phyloP scores from a whole-genome alignment of 495 filamentous ascomycete genomes.

The Xylaria venustula region DNA sequence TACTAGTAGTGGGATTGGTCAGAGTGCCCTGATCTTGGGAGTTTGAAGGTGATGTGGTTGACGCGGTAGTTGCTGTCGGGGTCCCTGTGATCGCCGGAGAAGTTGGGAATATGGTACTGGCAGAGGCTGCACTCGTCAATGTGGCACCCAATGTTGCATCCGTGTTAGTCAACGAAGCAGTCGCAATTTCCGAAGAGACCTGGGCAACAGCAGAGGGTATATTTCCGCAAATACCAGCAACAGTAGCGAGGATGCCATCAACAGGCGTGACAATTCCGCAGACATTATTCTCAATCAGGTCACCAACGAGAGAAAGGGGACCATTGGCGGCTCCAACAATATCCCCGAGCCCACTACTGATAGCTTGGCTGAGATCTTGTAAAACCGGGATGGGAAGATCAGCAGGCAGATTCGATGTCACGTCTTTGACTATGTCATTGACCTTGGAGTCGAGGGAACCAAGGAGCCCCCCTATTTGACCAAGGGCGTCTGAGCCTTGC shows the following conservation, averaged over 20 bases:
- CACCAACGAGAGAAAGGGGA: constrained; percentile 13
- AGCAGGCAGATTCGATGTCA: constrained; percentile 9
- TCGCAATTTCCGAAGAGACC: constrained; percentile 10
- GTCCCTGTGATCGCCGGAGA: not conserved
- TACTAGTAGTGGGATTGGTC: not conserved
- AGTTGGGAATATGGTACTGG: not conserved
- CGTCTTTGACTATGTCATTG: constrained; percentile 8
- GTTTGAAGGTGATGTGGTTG: not conserved
- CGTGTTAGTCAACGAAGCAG: constrained; percentile 2
- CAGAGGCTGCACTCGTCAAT: constrained; percentile 7
- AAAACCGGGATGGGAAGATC: constrained; percentile 4
- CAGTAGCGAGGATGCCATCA: constrained; percentile 16
- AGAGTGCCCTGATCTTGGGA: not conserved
- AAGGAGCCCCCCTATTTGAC: constrained; percentile 12
- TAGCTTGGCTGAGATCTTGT: not conserved
- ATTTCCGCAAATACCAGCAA: constrained; percentile 17
- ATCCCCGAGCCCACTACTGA: constrained; percentile 12
- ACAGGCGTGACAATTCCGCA: constrained; percentile 17
- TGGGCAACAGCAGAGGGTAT: constrained; percentile 10
- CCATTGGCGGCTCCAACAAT: constrained; percentile 13
- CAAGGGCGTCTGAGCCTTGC: constrained; percentile 15
- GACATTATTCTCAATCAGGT: constrained; percentile 15
- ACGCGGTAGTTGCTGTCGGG: not conserved
- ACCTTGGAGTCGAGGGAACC: constrained; percentile 10
- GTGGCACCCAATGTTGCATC: constrained; percentile 5